Evolutionary conservation across 176 grass and related monocot species (phyloP), one percentile per base, ranked within the genome.

Genomic region (Alloteropsis semialata): DNA sequence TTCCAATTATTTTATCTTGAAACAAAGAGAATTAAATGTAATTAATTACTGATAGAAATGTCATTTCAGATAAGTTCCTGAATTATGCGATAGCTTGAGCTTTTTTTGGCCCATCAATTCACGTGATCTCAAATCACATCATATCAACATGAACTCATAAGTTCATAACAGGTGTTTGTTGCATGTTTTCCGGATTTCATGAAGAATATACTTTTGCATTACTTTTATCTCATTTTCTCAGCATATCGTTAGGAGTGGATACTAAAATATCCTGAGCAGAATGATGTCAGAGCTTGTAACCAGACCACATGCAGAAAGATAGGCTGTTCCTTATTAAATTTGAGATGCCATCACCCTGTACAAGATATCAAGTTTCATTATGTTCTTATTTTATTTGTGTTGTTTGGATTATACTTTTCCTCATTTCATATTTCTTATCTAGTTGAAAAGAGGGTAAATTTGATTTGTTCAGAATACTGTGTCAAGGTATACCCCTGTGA

Each of bases 281-380:
- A 45, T 75, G 48, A 69, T 87, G 49, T 69, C 51, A 58, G 57
- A 69, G 66, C 38, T n/a, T 76, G 62, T 51, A 29, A 28, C 67
- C 57, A 34, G 19, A 25, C 53, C 88, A 86, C 72, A 42, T 82
- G 74, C 67, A 74, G 8, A 69, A 59, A 53, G 49, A 75, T 79
- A 41, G 4, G 15, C 39, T 58, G 22, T 83, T 90, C 32, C 49
- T 78, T 22, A 79, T 79, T 57, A 83, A 24, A 36, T 74, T 57
- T 58, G 38, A 48, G 70, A 68, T 68, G 32, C 10, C 25, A 3
- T 46, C 69, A 27, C 24, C 46, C 43, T 29, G 46, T 8, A 11
- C 17, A 56, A 66, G 42, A 51, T 72, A 45, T 80, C 37, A 59
- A 49, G 38, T 68, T 59, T 81, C 22, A 16, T 64, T 81, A 13